phyloP scores from a whole-genome alignment of 2,329 filamentous ascomycete species.

The Trichoderma gracile region DNA sequence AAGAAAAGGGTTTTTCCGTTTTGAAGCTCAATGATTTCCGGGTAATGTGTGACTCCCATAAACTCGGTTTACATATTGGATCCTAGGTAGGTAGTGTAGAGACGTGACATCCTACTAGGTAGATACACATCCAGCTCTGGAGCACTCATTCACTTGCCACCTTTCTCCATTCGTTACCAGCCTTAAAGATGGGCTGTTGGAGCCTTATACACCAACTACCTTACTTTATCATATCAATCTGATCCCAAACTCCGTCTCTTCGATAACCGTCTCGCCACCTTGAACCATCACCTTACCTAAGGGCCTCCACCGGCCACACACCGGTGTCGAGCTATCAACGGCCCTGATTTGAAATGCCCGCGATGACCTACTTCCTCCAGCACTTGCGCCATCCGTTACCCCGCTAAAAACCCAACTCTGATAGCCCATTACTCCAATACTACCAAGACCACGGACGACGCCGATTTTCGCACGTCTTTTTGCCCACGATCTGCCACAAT shows the following conservation, averaged over 20 bases:
- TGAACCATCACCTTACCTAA: not conserved
- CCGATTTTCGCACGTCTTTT: conserved; percentile 18
- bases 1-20: too few relatives aligned
- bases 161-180: too few relatives aligned
- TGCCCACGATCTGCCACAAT: not conserved
- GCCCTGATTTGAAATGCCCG: conserved; percentile 21
- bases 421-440: not conserved
- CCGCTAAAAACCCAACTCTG: conserved; percentile 27
- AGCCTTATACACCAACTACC: too few relatives aligned
- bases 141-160: too few relatives aligned
- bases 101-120: too few relatives aligned
- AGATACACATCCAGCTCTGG: too few relatives aligned
- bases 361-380: conserved; percentile 3
- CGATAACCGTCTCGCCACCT: not conserved
- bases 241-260: not conserved
- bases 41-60: too few relatives aligned
- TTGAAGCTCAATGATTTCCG: too few relatives aligned
- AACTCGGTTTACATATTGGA: too few relatives aligned
- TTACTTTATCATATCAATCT: too few relatives aligned
- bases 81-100: too few relatives aligned
- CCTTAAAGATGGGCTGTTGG: too few relatives aligned
- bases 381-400: conserved; percentile 26
- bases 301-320: not conserved
- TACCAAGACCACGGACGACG: not conserved
- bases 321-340: conserved; percentile 17